Evolutionary conservation across 2,329 filamentous ascomycete genomes (phyloP), one percentile per base, ranked within the genome.

Genomic region (Claviceps maximensis): DNA sequence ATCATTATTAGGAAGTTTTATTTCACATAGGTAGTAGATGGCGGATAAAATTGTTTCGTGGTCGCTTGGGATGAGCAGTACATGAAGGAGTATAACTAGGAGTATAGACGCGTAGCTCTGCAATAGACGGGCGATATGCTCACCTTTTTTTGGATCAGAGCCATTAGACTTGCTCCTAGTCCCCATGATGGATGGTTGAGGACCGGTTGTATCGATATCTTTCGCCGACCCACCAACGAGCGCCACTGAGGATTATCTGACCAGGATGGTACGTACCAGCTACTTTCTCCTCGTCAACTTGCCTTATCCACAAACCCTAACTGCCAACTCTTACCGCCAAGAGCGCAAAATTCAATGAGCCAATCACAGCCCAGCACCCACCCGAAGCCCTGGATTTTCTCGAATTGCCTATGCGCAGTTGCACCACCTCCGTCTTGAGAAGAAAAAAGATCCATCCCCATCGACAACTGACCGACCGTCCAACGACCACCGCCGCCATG

Each of bases 401-500:
- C 54, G 53, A 57, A 56, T 58, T 56, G 58, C 56, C 52, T 50
- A 53, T 54, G 29, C 52, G 53, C 57, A 48, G 51, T 56, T 58
- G 51, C 57, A 59, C 62, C 60, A 65, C 64, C 36, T 68, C 65
- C 63, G 67, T 60, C 64, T 64, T 59, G 59, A 58, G 65, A 54
- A 64, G 60, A 57, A 54, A 29, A 33, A 2, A 31, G 17, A 7
- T 47, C 19, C 15, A 25, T 23, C 9, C 58, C 59, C 59, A 68
- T 66, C 70, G 66, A 64, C 68, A 67, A 72, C 66, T 65, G 67
- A 69, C 67, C 65, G 67, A 69, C 67, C 65, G 68, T 56, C 61
- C 62, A 65, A 58, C 64, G 63, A 63, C 64, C 62, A 68, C 64
- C 75, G 74, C 71, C 74, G 79, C 73, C 72, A 81, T 81, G 78